A percentile compares a stretch with the other conserved stretches of the same genome.
phyloP scores from a whole-genome alignment of 305 asterid genomes.

The Euphrasia arctica region DNA sequence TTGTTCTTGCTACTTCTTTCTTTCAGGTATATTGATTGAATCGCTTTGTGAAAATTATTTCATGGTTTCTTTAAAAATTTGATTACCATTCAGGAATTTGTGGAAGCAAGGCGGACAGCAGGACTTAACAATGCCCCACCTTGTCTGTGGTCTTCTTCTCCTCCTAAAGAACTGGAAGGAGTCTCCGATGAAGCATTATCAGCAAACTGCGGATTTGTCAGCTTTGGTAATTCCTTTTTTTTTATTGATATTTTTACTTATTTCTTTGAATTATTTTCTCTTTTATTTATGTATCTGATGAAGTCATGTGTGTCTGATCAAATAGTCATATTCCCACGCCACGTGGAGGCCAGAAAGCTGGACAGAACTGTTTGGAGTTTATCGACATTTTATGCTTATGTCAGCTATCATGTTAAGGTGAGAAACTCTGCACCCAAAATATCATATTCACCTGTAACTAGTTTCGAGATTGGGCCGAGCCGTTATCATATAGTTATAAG shows the following conservation, averaged over 20 bases:
- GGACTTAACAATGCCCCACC: conserved; percentile 90
- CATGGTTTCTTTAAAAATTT: conserved; percentile 19
- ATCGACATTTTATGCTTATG: conserved; percentile 91
- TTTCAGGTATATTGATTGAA: conserved; percentile 57
- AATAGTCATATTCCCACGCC: conserved; percentile 86
- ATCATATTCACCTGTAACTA: too few relatives aligned
- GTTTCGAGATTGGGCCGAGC: too few relatives aligned
- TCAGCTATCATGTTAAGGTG: conserved; percentile 97
- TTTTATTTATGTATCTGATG: conserved; percentile 17
- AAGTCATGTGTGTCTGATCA: conserved; percentile 27
- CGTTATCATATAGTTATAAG: too few relatives aligned
- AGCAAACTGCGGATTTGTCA: conserved; percentile 93
- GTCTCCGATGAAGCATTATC: conserved; percentile 62
- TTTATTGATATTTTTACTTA: conserved; percentile 22
- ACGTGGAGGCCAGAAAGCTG: conserved; percentile 88
- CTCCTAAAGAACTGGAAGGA: conserved; percentile 76
- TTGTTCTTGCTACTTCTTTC: conserved; percentile 87
- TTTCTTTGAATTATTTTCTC: neutral
- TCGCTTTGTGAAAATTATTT: conserved; percentile 1
- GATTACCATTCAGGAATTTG: conserved; percentile 64
- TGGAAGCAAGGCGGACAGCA: conserved; percentile 87
- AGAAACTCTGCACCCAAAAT: conserved; percentile 1
- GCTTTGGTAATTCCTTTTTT: conserved; percentile 60
- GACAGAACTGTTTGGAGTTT: conserved; percentile 96
- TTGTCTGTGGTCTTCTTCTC: conserved; percentile 85